These are phyloP conservation scores for Fusarium robinianum DNA, from an alignment of 2,329 filamentous ascomycete genomes.

Conservation along the genomic window DNA sequence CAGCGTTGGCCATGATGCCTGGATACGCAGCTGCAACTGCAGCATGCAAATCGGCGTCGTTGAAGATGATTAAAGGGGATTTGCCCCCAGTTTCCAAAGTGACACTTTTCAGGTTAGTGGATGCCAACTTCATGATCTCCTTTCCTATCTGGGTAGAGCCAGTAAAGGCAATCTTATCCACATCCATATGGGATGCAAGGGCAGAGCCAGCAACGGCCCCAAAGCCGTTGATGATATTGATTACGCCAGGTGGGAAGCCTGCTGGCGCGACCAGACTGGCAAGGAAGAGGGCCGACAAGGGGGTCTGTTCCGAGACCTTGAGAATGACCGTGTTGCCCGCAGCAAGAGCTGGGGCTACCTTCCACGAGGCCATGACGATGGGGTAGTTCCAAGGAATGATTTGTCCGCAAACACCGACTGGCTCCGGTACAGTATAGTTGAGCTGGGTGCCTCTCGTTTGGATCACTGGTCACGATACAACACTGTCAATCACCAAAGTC, in stretches of 20 bases:
- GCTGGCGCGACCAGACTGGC: neutral
- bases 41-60: neutral
- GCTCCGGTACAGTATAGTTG: constrained; percentile 9
- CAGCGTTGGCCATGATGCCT: constrained; percentile 4
- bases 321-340: neutral
- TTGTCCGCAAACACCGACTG: constrained; percentile 15
- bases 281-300: neutral
- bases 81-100: constrained; percentile 1
- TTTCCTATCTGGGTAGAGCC: neutral
- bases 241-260: neutral
- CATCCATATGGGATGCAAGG: neutral
- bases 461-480: too few species aligned
- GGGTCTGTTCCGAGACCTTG: neutral
- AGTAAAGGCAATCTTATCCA: constrained; percentile 1
- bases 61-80: neutral
- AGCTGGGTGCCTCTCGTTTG: too few species aligned
- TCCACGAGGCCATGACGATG: neutral
- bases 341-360: neutral
- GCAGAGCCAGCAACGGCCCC: neutral
- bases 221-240: constrained; percentile 1
- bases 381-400: constrained; percentile 16
- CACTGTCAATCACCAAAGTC: too few species aligned
- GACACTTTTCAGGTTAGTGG: neutral
- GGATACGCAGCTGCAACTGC: neutral
- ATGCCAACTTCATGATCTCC: neutral